A percentile compares a stretch with the other conserved stretches of the same genome.
Evolutionary conservation across 192 early-diverging fungal genomes (phyloP).

Genomic region (Coemansia sp.): DNA sequence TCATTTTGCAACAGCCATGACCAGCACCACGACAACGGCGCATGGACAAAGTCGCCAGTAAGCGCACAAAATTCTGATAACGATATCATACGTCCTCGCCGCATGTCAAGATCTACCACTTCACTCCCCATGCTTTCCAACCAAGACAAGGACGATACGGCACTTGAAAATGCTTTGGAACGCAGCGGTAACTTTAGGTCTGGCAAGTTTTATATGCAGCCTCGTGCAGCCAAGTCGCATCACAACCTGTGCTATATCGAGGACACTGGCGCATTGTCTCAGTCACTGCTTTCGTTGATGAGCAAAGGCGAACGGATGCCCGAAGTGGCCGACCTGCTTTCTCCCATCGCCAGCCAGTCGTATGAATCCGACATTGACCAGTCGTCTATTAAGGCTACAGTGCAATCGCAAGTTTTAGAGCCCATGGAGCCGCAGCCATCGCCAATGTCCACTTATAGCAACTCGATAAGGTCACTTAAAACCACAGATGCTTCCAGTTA

Average conservation of each 20-base stretch:
- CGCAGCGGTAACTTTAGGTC: not conserved
- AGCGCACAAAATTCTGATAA: not conserved
- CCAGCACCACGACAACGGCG: not conserved
- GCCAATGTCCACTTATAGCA: not conserved
- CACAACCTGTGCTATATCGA: constrained; percentile 22
- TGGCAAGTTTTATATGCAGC: not conserved
- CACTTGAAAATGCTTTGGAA: not conserved
- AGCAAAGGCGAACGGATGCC: constrained; percentile 37
- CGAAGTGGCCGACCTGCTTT: constrained; percentile 28
- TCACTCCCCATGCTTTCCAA: constrained; percentile 30
- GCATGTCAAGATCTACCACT: constrained; percentile 37
- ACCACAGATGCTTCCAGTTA: not conserved
- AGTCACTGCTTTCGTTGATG: constrained; percentile 36
- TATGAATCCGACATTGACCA: constrained; percentile 20
- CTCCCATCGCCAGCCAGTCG: constrained; percentile 17
- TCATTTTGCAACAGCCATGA: too few species aligned
- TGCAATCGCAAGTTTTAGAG: constrained; percentile 14
- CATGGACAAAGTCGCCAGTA: not conserved
- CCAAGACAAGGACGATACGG: not conserved
- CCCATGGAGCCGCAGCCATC: not conserved
- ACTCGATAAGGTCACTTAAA: not conserved
- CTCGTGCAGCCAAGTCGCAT: constrained; percentile 35
- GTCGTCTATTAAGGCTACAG: constrained; percentile 13
- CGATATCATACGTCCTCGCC: constrained; percentile 7
- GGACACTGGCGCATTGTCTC: constrained; percentile 19